Percentiles rank a stretch among this genome's conserved stretches.
Conservation (phyloP, 2,329 filamentous ascomycete genomes). For the Ceratocystis colombiana region DNA sequence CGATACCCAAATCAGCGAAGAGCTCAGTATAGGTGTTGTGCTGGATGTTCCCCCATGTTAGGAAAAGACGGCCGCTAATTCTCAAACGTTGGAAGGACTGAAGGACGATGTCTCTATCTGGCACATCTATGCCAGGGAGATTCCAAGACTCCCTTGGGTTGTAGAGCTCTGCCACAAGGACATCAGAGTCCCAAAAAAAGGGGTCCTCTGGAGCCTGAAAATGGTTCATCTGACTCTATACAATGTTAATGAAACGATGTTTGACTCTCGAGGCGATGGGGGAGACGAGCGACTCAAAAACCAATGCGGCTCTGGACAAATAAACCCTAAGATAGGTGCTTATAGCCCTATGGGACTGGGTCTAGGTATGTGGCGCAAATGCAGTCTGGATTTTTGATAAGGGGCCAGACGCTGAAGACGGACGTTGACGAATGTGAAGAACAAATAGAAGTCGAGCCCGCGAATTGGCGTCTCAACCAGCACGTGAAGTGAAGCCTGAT, state of each 20-base stretch:
- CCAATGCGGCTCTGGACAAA: too few species aligned
- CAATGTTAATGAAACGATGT: neutral
- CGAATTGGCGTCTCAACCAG: neutral
- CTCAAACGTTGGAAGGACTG: slow-evolving; percentile 48
- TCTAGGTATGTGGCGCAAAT: too few species aligned
- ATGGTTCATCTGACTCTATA: slow-evolving; percentile 9
- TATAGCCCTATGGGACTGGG: too few species aligned
- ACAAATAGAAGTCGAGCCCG: neutral
- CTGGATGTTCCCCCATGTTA: slow-evolving; percentile 43
- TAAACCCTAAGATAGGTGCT: too few species aligned
- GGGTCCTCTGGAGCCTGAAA: slow-evolving; percentile 46
- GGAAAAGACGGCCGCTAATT: slow-evolving; percentile 54
- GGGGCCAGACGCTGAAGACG: neutral
- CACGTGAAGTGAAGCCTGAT: neutral
- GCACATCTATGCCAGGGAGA: slow-evolving; percentile 32
- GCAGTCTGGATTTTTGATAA: too few species aligned
- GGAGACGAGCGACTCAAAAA: neutral
- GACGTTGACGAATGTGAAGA: neutral
- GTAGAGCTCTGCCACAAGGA: slow-evolving; percentile 58
- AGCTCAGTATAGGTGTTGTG: slow-evolving; percentile 42
- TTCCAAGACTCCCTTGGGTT: slow-evolving; percentile 42
- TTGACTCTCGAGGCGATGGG: neutral
- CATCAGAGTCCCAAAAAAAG: slow-evolving; percentile 60
- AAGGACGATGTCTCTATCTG: slow-evolving; percentile 38
- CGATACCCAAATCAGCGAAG: slow-evolving; percentile 46